Percentiles rank a stretch among this genome's conserved stretches.
Conservation (phyloP, 2,329 filamentous ascomycete genomes). For the Fusarium globosum region DNA sequence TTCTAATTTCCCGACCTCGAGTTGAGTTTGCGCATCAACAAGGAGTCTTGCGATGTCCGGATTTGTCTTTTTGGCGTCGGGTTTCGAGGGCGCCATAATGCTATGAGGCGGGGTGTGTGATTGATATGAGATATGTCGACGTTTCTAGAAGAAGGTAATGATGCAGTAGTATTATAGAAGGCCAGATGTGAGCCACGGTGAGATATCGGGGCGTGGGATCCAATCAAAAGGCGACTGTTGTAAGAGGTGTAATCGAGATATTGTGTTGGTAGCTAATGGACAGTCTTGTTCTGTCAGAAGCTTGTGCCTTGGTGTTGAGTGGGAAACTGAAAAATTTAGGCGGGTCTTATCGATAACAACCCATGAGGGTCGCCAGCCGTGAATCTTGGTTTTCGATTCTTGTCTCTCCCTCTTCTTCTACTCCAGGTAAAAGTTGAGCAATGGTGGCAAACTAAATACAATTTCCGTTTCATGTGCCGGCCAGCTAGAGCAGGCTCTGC, state of each 20-base stretch:
- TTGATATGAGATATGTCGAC: not conserved
- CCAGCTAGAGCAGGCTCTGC: not conserved
- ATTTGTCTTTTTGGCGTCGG: conserved; percentile 52
- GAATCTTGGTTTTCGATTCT: not conserved
- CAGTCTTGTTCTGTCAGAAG: conserved; percentile 31
- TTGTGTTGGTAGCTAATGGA: not conserved
- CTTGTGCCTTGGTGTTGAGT: conserved; percentile 38
- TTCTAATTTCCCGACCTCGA: conserved; percentile 56
- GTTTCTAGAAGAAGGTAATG: not conserved
- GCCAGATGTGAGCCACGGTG: not conserved
- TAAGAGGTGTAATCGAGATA: conserved; percentile 5
- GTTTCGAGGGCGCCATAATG: conserved; percentile 56
- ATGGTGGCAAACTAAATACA: not conserved
- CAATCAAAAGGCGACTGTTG: not conserved
- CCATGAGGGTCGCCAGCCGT: not conserved
- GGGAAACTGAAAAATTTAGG: conserved; percentile 47
- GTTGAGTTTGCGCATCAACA: conserved; percentile 55
- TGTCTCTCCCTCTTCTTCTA: not conserved
- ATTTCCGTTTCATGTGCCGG: too few species aligned
- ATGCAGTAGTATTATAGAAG: not conserved
- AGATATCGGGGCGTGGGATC: not conserved
- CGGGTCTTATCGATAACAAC: conserved; percentile 49
- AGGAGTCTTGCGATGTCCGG: conserved; percentile 49
- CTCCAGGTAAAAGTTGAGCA: not conserved
- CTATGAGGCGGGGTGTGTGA: conserved; percentile 14